Evolutionary conservation across 768 basidiomycete species (phyloP).

Genomic region (Auricularia sp.): DNA sequence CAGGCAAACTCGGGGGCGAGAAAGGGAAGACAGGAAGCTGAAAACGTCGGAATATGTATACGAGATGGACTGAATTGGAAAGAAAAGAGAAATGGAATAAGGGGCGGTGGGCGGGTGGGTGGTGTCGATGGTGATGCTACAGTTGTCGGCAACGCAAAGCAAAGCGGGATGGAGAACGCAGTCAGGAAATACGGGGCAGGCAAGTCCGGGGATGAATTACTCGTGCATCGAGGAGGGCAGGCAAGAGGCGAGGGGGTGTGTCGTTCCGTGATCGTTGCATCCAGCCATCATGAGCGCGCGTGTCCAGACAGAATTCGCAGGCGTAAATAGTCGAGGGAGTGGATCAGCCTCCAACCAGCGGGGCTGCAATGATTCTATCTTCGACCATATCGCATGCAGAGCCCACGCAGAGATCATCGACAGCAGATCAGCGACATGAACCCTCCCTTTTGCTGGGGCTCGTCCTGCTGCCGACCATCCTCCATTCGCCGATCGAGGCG

Average conservation of each 20-base stretch:
- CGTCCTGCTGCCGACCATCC: neutral
- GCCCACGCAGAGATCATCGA: neutral
- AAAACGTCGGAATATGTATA: neutral
- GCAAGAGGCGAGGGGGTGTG: no score
- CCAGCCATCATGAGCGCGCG: neutral
- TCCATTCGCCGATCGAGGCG: neutral
- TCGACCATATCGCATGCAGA: no score
- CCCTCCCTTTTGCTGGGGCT: neutral
- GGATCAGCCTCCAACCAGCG: neutral
- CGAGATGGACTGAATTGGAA: no score
- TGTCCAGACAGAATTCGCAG: neutral
- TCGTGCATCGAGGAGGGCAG: no score
- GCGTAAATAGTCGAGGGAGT: no score
- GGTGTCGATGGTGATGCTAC: no score
- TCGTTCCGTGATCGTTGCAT: neutral
- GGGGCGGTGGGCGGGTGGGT: no score
- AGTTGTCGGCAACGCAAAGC: no score
- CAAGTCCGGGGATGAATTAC: no score
- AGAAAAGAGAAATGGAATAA: no score
- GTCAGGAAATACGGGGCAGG: no score
- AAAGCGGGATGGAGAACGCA: no score
- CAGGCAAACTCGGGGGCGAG: neutral
- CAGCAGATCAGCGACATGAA: slow-evolving; percentile 2
- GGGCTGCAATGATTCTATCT: neutral
- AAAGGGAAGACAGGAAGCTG: neutral